These are phyloP conservation scores for Corchorus capsularis DNA, from an alignment of 345 rosid genomes.

Conservation along the genomic window DNA sequence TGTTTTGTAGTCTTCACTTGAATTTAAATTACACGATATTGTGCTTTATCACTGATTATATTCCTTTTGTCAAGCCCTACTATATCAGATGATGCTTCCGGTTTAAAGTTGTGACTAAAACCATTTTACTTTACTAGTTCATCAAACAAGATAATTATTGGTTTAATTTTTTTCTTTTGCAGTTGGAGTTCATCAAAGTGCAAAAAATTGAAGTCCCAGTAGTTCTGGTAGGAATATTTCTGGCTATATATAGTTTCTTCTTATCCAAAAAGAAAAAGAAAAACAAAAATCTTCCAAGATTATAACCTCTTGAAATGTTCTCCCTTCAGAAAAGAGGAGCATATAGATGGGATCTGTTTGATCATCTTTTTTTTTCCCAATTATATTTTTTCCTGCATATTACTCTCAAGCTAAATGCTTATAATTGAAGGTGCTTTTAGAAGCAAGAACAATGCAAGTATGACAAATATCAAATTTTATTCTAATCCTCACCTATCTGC, in stretches of 20 bases:
- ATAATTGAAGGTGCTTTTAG: background rate
- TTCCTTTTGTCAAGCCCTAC: background rate
- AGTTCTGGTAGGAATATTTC: constrained; percentile 51
- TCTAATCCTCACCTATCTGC: background rate
- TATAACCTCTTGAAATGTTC: background rate
- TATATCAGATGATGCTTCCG: background rate
- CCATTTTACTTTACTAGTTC: constrained; percentile 15
- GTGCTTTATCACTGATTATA: background rate
- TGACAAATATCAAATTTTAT: too few species aligned
- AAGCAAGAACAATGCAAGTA: too few species aligned
- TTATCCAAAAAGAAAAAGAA: background rate
- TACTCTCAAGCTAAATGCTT: background rate
- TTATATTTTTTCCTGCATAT: background rate
- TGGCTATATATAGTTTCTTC: background rate
- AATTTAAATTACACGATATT: background rate
- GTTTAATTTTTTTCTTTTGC: constrained; percentile 30
- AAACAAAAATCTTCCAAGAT: background rate
- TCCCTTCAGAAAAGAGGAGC: background rate
- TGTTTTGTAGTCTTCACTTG: background rate
- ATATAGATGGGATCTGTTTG: background rate
- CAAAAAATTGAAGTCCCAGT: constrained; percentile 58
- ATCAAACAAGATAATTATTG: constrained; percentile 9
- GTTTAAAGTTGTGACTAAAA: background rate
- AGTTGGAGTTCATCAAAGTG: constrained; percentile 70
- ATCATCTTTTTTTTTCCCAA: background rate